phyloP scores from a whole-genome alignment of 192 early-diverging fungal genomes.

The Coemansia sp. region DNA sequence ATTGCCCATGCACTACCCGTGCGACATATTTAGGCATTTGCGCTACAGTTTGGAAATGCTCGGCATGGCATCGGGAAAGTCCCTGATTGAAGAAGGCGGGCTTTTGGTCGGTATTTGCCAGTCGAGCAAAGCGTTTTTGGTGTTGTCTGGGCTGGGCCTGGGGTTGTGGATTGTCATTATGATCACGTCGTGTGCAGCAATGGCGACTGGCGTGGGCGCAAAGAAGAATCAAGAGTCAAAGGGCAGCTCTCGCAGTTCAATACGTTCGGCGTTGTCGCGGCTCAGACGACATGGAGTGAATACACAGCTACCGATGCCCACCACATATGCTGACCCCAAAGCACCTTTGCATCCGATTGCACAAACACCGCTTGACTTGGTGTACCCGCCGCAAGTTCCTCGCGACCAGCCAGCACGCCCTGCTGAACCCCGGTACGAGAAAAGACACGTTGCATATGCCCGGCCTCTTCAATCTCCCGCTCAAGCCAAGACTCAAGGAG shows the following conservation, averaged over 20 bases:
- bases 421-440: not conserved
- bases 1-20: constrained; percentile 46
- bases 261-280: constrained; percentile 14
- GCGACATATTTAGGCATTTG: constrained; percentile 40
- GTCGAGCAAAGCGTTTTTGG: constrained; percentile 49
- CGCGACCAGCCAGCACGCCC: not conserved
- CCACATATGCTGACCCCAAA: constrained; percentile 6
- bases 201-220: constrained; percentile 26
- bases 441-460: not conserved
- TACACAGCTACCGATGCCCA: constrained; percentile 10
- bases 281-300: constrained; percentile 4
- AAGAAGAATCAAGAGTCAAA: constrained; percentile 16
- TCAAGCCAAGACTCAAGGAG: not conserved
- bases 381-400: not conserved
- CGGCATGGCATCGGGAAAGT: constrained; percentile 33
- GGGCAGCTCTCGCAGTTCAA: constrained; percentile 16
- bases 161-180: constrained; percentile 44
- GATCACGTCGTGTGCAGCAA: constrained; percentile 29
- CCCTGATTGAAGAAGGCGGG: constrained; percentile 42
- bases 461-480: not conserved
- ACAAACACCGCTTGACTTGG: not conserved
- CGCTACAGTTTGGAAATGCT: constrained; percentile 35
- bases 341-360: not conserved
- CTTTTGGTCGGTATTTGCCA: constrained; percentile 47
- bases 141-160: constrained; percentile 35